phyloP scores from a whole-genome alignment of 192 early-diverging fungal genomes.

The Spinellus fusiger region DNA sequence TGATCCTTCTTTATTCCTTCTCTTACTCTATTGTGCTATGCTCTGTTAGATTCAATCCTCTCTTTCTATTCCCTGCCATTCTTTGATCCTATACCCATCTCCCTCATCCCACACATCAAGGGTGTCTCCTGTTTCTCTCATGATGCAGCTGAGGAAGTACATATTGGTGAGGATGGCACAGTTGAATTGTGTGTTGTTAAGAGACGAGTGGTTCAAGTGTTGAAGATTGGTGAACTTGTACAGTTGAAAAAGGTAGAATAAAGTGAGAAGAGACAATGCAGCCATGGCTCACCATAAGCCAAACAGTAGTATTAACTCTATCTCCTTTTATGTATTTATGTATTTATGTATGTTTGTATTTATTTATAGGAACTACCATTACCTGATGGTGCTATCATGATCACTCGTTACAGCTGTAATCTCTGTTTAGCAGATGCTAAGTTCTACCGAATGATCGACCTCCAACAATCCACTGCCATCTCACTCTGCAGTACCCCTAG shows the following conservation, averaged over 20 bases:
- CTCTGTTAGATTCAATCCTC: slow-evolving; percentile 53
- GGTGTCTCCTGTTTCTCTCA: slow-evolving; percentile 56
- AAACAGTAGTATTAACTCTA: no score
- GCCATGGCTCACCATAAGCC: no score
- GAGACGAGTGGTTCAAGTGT: slow-evolving; percentile 39
- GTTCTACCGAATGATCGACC: slow-evolving; percentile 65
- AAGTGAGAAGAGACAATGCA: no score
- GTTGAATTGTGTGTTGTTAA: slow-evolving; percentile 46
- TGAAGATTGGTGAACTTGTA: slow-evolving; percentile 33
- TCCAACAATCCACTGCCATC: slow-evolving; percentile 6
- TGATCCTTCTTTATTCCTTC: background rate
- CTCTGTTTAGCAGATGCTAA: slow-evolving; percentile 65
- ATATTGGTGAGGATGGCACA: slow-evolving; percentile 42
- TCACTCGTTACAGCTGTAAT: slow-evolving; percentile 44
- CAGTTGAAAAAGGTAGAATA: slow-evolving; percentile 37
- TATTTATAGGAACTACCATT: slow-evolving; percentile 59
- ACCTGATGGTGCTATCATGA: slow-evolving; percentile 51
- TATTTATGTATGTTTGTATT: no score
- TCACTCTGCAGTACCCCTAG: slow-evolving; percentile 31
- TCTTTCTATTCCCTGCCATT: slow-evolving; percentile 56
- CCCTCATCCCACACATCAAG: slow-evolving; percentile 41
- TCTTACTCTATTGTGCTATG: background rate
- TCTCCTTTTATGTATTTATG: slow-evolving; percentile 1
- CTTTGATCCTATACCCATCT: slow-evolving; percentile 37
- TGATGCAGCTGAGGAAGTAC: slow-evolving; percentile 40